Evolutionary conservation across 176 grass and related monocot genomes (phyloP).

Genomic region (Carex littledalei): DNA sequence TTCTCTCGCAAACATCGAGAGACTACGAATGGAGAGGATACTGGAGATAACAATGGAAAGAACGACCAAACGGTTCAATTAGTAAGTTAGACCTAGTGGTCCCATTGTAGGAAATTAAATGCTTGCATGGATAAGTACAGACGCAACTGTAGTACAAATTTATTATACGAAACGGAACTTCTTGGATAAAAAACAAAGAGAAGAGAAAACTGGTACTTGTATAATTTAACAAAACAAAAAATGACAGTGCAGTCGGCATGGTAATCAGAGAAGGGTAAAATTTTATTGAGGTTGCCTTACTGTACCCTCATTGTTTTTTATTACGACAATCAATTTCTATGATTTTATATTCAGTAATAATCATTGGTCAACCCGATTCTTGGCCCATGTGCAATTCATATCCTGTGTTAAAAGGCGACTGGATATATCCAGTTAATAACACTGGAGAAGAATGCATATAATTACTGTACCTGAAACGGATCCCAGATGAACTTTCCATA

Average conservation of each 20-base stretch:
- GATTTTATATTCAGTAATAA: not conserved
- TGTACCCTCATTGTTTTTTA: not conserved
- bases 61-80: not conserved
- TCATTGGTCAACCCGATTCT: too few species aligned
- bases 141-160: not conserved
- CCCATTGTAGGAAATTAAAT: conserved; percentile 9
- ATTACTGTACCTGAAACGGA: not conserved
- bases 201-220: not conserved
- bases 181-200: not conserved
- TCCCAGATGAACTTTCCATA: not conserved
- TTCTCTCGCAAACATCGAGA: too few species aligned
- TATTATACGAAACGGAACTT: not conserved
- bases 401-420: not conserved
- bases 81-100: not conserved
- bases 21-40: not conserved
- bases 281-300: not conserved
- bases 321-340: not conserved
- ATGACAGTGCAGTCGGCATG: not conserved
- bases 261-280: not conserved
- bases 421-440: not conserved
- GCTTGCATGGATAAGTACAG: conserved; percentile 4
- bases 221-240: not conserved
- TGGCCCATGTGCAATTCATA: too few species aligned
- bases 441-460: not conserved
- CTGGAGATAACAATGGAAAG: not conserved